Percentiles rank a stretch among this genome's conserved stretches.
These are phyloP conservation scores for Nyctanthes arbortristis DNA, from an alignment of 257 asterid species.

Conservation along the genomic window DNA sequence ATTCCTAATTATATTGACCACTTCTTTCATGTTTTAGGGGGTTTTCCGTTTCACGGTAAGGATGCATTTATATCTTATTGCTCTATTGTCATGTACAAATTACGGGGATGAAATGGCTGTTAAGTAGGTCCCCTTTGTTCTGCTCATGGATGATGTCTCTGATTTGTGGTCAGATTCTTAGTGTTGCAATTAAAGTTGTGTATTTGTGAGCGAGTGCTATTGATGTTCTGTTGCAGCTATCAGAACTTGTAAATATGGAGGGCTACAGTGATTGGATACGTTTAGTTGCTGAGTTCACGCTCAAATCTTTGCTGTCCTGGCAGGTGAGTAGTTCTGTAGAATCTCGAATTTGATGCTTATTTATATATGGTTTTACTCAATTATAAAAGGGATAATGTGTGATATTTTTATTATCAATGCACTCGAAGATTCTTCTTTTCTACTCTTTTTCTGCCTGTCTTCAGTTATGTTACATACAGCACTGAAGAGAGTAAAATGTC, in stretches of 20 bases:
- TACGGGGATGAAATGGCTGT: slow-evolving; percentile 8
- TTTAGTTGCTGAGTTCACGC: slow-evolving; percentile 92
- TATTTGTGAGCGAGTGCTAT: slow-evolving; percentile 17
- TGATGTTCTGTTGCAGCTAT: slow-evolving; percentile 57
- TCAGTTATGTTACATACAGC: background rate
- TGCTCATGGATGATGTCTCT: slow-evolving; percentile 13
- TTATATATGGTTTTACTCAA: slow-evolving; percentile 19
- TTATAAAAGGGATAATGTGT: background rate
- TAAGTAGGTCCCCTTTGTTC: too few species aligned
- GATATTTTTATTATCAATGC: background rate
- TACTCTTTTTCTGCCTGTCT: background rate
- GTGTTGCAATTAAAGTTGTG: slow-evolving; percentile 13
- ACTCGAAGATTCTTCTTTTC: background rate
- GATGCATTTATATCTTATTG: background rate
- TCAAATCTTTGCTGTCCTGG: slow-evolving; percentile 92
- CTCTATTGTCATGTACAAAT: background rate
- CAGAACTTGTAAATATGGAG: slow-evolving; percentile 93
- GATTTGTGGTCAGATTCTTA: background rate
- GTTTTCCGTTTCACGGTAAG: background rate
- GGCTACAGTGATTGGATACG: slow-evolving; percentile 98
- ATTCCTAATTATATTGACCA: background rate
- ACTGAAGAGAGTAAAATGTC: background rate
- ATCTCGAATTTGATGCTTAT: slow-evolving; percentile 8
- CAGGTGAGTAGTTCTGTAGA: slow-evolving; percentile 51
- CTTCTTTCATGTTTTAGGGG: background rate